Percentiles rank a stretch among this genome's conserved stretches.
These are phyloP conservation scores for Trichaptum fuscoviolaceum DNA, from an alignment of 768 basidiomycete species.

Conservation along the genomic window DNA sequence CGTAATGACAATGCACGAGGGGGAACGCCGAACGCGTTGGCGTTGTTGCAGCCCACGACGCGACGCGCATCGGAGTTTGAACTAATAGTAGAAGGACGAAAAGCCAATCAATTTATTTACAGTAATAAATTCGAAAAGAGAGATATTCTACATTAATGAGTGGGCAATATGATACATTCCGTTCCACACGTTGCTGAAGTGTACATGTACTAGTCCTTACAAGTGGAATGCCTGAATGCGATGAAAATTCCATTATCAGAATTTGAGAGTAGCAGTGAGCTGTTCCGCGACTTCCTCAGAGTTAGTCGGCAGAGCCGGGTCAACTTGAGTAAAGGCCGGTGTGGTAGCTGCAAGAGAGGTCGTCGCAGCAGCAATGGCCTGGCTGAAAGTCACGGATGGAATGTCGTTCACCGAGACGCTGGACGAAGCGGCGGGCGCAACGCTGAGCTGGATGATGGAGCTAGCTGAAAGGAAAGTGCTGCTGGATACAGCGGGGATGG, in stretches of 20 bases:
- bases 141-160: not conserved
- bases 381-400: not conserved
- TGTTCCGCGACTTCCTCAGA: not conserved
- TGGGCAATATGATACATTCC: not conserved
- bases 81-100: not conserved
- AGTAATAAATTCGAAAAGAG: not conserved
- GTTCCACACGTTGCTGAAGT: not conserved
- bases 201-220: not conserved
- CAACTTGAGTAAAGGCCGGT: not conserved
- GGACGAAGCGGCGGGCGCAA: not conserved
- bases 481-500: not conserved
- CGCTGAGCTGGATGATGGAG: not conserved
- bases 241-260: not conserved
- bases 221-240: not conserved
- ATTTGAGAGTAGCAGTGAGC: not conserved
- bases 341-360: not conserved
- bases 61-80: not conserved
- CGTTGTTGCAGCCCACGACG: no score
- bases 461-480: not conserved
- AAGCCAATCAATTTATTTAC: not conserved
- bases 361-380: not conserved
- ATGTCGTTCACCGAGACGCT: not conserved
- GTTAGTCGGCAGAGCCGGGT: not conserved
- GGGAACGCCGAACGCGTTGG: no score
- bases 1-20: no score